Evolutionary conservation across 2,329 filamentous ascomycete genomes (phyloP).

Genomic region (Aspergillus pseudoglaucus): DNA sequence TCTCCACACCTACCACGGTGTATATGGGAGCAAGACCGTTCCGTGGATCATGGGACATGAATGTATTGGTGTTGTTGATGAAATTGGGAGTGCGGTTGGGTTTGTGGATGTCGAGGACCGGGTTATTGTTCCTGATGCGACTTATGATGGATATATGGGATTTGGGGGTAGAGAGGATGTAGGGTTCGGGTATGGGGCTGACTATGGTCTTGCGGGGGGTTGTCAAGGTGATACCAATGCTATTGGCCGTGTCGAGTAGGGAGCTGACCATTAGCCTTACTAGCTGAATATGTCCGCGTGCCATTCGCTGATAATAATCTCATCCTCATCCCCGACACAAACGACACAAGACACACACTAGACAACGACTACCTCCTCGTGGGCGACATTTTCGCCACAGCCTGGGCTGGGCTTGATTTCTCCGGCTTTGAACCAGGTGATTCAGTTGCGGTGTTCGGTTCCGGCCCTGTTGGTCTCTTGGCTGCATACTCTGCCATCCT

Average conservation of each 20-base stretch:
- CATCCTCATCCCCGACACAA: constrained; percentile 9
- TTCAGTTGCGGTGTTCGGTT: constrained; percentile 56
- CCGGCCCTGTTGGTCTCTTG: constrained; percentile 59
- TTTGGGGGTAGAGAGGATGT: not conserved
- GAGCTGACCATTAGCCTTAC: too few species aligned
- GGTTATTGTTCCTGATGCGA: constrained; percentile 14
- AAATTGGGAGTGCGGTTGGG: constrained; percentile 10
- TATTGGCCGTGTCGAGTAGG: not conserved
- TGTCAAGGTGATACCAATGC: not conserved
- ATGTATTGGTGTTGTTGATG: constrained; percentile 12
- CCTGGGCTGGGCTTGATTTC: constrained; percentile 30
- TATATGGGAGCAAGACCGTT: constrained; percentile 8
- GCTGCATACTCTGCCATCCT: constrained; percentile 57
- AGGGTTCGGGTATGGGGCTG: constrained; percentile 4
- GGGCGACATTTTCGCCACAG: constrained; percentile 35
- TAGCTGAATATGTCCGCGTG: constrained; percentile 14
- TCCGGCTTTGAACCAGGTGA: constrained; percentile 43
- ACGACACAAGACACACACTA: not conserved
- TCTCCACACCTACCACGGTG: constrained; percentile 29
- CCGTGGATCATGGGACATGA: constrained; percentile 18
- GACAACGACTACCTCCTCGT: constrained; percentile 18
- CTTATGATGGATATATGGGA: constrained; percentile 3
- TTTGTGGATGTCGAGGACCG: constrained; percentile 12
- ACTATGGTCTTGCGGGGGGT: not conserved
- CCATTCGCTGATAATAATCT: constrained; percentile 12